Evolutionary conservation across 371 early-diverging fungal species (phyloP).

Genomic region (Chytridium lagenaria): DNA sequence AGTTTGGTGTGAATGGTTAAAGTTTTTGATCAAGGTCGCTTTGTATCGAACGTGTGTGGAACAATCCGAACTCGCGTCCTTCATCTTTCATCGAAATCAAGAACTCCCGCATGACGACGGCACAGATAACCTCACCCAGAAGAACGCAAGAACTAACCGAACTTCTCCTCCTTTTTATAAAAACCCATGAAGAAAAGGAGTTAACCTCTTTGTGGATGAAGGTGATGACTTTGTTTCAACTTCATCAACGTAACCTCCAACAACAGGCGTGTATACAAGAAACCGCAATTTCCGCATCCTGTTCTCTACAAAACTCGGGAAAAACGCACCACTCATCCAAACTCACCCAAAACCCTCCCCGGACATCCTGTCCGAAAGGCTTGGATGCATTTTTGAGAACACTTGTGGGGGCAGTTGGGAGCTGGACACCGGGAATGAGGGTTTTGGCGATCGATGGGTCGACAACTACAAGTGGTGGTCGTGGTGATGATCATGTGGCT

Average conservation of each 20-base stretch:
- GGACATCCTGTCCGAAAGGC: no score
- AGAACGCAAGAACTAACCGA: no score
- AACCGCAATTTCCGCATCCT: constrained; percentile 43
- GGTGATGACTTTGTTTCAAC: not conserved
- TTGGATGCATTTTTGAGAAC: no score
- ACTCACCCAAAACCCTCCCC: not conserved
- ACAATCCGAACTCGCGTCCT: no score
- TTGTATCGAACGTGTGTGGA: constrained; percentile 4
- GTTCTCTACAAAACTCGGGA: constrained; percentile 38
- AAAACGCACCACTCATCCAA: constrained; percentile 16
- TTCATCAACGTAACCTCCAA: not conserved
- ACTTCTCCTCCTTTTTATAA: no score
- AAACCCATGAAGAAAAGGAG: not conserved
- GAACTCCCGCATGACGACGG: no score
- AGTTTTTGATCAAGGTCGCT: constrained; percentile 3
- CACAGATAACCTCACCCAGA: no score
- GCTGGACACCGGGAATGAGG: no score
- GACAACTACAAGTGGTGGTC: not conserved
- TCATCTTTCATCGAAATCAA: no score
- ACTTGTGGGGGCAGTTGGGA: no score
- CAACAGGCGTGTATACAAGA: constrained; percentile 37
- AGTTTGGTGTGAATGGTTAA: not conserved
- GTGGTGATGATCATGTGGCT: not conserved
- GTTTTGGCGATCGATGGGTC: no score
- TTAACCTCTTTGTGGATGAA: not conserved